Evolutionary conservation across 345 rosid genomes (phyloP), one percentile per base, ranked within the genome.

Genomic region (Lumnitzera racemosa): DNA sequence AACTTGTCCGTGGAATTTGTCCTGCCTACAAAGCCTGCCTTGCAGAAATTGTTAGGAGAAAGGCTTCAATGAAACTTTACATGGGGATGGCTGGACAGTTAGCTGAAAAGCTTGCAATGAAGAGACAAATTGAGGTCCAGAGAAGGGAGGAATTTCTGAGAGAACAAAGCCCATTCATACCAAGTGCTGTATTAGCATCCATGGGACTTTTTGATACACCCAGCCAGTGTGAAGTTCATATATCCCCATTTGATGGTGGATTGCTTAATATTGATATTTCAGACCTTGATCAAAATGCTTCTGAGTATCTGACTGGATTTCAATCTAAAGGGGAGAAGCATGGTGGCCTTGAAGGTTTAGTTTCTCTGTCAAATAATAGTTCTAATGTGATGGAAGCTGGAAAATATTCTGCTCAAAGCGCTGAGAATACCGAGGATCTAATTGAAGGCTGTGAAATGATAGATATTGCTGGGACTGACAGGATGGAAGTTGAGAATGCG

Each of bases 81-180:
- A 82, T 95, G 99, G 99, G 97, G 62, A 80, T 80, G 95, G 99
- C 99, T 62, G 99, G 97, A 52, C 97, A 88, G 57, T 59, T 95
- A 74, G 99, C 99, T 51, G 99, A 95, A 64, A 85, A 57, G 81
- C 97, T 95, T 68, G 97, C 99, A 15, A 78, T 82, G 67, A 88
- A 79, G 75, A 84, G 99, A 66, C 96, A 86, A 70, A 67, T 58
- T 24, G 97, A 95, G 79, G 78, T 90, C 61, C 86, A 96, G 80
- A 88, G 80, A 75, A 86, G 98, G 41, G 96, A 90, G 52, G 95
- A 84, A 66, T 95, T 95, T 79, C 71, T 83, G 62, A 90, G 83
- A 72, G 76, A 76, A 17, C 82, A 95, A 55, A 78, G 79, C 62
- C 62, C 62, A 11, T 90, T 79, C 24, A 69, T 95, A 59, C 99